Evolutionary conservation across 2,329 filamentous ascomycete species (phyloP), one percentile per base, ranked within the genome.

Genomic region (Epicoccum nigrum): DNA sequence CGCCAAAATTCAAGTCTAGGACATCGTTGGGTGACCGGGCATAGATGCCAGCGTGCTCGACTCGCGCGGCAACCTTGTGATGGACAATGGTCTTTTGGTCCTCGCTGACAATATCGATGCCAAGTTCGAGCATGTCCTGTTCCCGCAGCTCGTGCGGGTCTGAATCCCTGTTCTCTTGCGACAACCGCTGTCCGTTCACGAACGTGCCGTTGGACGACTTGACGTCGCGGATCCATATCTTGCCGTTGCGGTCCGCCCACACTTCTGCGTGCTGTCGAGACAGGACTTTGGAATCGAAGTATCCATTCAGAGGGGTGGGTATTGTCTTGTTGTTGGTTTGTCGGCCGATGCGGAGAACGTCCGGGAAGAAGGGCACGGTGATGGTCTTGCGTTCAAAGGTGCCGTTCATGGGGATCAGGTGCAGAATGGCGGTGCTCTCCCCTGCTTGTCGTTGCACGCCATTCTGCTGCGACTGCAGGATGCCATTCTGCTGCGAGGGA

Each of bases 191-290:
- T 16, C 92, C 92, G 67, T 99, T 99, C 62, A 99, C 93, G 74
- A 99, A 99, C 1, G 94, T 99, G 51, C 94, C 94, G 70, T 99
- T 99, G 32, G 94, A 99, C 0, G 94, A 97, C 75, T 97, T 99
- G 64, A 99, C 89, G 75, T 99, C 94, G 51, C 92, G 86, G 62
- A 99, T 97, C 83, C 87, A 97, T 34, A 99, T 88, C 71, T 96
- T 96, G 45, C 92, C 92, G 55, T 77, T 81, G 56, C 89, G 86
- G 45, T 90, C 87, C 12, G 94, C 92, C 86, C 92, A 97, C 30
- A 99, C 89, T 72, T 99, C 94, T 28, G 94, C 94, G 73, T 99
- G 94, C 71, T 97, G 92, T 64, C 94, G 84, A 31, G 94, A 97
- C 19, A 99, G 83, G 20, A 99, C 94, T 75, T 99, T 99, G 43